Percentiles rank a stretch among this genome's conserved stretches.
phyloP scores from a whole-genome alignment of 1,284 basidiomycete species.

The Volvariella surrecta region DNA sequence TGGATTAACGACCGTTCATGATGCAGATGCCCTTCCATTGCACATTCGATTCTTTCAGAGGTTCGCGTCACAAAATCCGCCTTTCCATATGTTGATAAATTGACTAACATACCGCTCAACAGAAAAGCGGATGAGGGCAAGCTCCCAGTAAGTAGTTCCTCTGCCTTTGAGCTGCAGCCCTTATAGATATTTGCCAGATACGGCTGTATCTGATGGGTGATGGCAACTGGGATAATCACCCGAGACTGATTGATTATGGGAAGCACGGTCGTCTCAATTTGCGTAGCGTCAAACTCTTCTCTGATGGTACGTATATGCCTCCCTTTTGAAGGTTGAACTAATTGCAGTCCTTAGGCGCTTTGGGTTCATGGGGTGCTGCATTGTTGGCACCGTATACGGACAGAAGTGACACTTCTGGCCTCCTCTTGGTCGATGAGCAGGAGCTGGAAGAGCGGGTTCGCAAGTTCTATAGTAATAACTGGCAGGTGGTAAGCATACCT shows the following conservation, averaged over 20 bases:
- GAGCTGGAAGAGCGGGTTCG: conserved; percentile 47
- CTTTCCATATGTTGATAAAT: background rate
- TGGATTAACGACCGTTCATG: conserved; percentile 80
- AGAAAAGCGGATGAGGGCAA: conserved; percentile 53
- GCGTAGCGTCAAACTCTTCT: conserved; percentile 79
- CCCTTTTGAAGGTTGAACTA: background rate
- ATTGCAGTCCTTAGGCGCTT: conserved; percentile 45
- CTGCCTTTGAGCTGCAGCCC: background rate
- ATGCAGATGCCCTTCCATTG: conserved; percentile 52
- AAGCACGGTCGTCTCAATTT: conserved; percentile 56
- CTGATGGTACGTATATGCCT: conserved; percentile 46
- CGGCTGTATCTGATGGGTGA: conserved; percentile 75
- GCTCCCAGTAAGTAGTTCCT: conserved; percentile 46
- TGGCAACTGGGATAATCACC: conserved; percentile 60
- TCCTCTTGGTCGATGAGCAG: conserved; percentile 53
- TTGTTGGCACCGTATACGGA: conserved; percentile 82
- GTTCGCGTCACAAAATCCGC: conserved; percentile 26
- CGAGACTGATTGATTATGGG: conserved; percentile 55
- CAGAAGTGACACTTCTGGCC: conserved; percentile 59
- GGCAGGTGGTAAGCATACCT: conserved; percentile 56
- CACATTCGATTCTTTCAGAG: conserved; percentile 60
- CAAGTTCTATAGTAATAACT: conserved; percentile 58
- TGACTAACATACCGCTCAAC: conserved; percentile 5
- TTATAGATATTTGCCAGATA: conserved; percentile 32
- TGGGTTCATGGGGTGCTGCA: conserved; percentile 89